Evolutionary conservation across 2,329 filamentous ascomycete species (phyloP).

Genomic region (Verticillium alfalfae): DNA sequence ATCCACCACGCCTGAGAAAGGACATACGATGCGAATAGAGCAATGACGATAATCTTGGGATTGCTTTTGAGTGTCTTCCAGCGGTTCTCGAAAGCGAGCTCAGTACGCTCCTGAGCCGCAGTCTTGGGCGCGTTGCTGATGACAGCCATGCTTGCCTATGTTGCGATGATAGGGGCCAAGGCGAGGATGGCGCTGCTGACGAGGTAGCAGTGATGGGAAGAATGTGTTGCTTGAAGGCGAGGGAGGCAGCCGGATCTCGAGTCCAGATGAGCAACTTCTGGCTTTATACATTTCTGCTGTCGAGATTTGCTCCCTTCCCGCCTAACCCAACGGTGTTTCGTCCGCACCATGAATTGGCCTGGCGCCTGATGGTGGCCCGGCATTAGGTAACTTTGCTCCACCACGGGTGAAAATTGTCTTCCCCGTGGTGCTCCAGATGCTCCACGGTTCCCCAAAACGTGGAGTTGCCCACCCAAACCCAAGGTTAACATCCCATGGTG

Average conservation of each 20-base stretch:
- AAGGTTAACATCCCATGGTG: neutral
- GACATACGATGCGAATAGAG: conserved; percentile 28
- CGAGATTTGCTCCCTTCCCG: neutral
- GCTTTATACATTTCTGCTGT: neutral
- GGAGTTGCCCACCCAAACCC: neutral
- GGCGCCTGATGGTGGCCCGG: neutral
- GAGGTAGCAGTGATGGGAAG: neutral
- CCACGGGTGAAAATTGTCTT: neutral
- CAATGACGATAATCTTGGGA: conserved; percentile 28
- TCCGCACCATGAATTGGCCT: neutral
- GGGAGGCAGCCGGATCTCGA: neutral
- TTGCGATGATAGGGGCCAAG: neutral
- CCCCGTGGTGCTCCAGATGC: neutral
- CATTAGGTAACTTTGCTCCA: neutral
- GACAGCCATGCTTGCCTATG: neutral
- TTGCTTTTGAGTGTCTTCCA: conserved; percentile 22
- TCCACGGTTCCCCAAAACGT: conserved; percentile 1
- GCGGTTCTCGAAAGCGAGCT: conserved; percentile 3
- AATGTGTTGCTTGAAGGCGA: neutral
- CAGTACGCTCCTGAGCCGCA: neutral
- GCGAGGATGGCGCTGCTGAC: neutral
- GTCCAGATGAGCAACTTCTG: neutral
- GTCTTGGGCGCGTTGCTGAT: neutral
- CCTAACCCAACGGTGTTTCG: neutral
- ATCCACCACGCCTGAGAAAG: neutral